Base-by-base conservation (phyloP, 176 grass and related monocot species). In the Puccinellia tenuiflora region DNA sequence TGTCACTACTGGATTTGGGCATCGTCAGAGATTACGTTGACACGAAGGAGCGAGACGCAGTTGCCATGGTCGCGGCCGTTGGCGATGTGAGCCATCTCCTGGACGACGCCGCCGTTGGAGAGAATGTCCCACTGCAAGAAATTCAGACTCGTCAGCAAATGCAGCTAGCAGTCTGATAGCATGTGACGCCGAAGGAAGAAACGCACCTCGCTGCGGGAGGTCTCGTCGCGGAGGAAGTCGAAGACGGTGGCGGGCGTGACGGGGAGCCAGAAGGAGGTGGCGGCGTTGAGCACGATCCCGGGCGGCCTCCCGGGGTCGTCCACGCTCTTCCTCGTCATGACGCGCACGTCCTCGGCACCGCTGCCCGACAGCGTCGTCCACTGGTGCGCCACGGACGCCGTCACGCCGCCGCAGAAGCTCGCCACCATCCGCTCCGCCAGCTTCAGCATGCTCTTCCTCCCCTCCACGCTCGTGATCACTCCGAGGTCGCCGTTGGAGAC, bases 61-160 rank as follows among this genome's bases (percentile, higher is more conserved):
- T 98, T 98, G 39, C 92, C 96, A 26, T 98, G 96, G 80, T 98
- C 96, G 14, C 85, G 90, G 51, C 96, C 96, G 26, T 98, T 98
- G 28, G 96, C 92, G n/a, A 98, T 91, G 59, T 98, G 96, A 46
- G 96, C 96, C 90, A 95, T 98, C 79, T 98, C 96, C 74, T 95
- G 96, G 69, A 98, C 96, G 12, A 84, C 70, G 4, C 96, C 96
- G 15, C 96, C 92, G 26, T 95, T 98, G 13, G 92, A 98, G 30
- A 98, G 96, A 39, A 95, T 95, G 71, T 98, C 92, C 96, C 92
- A 98, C 96, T 98, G 86, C 76, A 59, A 24, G 18, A 24, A 61
- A 9, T 63, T 63, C 60, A 63, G 60, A 63, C 12, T 61, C 25
- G 25, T 61, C 57, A 60, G 56, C 11, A 60, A 60, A 11, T 26